These are phyloP conservation scores for Paecilomyces sp. DNA, from an alignment of 2,329 filamentous ascomycete species.

Conservation along the genomic window DNA sequence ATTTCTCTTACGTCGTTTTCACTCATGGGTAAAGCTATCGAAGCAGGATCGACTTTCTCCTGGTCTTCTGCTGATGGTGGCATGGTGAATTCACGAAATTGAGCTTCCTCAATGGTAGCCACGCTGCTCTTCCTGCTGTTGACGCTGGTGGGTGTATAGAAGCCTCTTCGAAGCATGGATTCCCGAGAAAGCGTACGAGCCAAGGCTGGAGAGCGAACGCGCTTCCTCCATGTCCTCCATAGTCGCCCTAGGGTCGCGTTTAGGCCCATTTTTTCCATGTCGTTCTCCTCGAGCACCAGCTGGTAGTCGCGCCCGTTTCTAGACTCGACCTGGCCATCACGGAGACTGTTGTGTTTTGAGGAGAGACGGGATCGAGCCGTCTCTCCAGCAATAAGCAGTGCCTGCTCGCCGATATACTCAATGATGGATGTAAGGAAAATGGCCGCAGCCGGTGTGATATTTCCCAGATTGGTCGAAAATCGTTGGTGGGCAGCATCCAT, in stretches of 20 bases:
- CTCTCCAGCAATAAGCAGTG: constrained; percentile 77
- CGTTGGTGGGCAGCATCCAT: constrained; percentile 50
- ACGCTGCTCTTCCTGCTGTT: constrained; percentile 33
- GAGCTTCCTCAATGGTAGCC: constrained; percentile 24
- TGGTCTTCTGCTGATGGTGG: constrained; percentile 9
- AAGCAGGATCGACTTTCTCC: constrained; percentile 23
- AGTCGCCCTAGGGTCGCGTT: constrained; percentile 81
- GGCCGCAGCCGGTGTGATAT: constrained; percentile 81
- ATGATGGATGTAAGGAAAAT: constrained; percentile 95
- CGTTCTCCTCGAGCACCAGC: constrained; percentile 77
- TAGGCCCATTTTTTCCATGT: constrained; percentile 88
- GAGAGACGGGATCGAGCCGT: constrained; percentile 53
- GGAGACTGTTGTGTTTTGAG: constrained; percentile 42
- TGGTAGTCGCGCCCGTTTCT: constrained; percentile 47
- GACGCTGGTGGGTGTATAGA: constrained; percentile 12
- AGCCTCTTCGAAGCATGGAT: constrained; percentile 27
- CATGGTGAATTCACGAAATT: constrained; percentile 8
- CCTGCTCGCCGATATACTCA: constrained; percentile 89
- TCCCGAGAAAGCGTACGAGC: constrained; percentile 36
- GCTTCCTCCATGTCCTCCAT: constrained; percentile 94
- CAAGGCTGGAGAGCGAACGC: constrained; percentile 32
- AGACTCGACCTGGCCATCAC: constrained; percentile 47
- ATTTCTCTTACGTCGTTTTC: constrained; percentile 71
- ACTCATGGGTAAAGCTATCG: constrained; percentile 26
- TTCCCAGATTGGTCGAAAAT: constrained; percentile 50